These are phyloP conservation scores for Colletotrichum melonis DNA, from an alignment of 2,329 filamentous ascomycete genomes.

Conservation along the genomic window DNA sequence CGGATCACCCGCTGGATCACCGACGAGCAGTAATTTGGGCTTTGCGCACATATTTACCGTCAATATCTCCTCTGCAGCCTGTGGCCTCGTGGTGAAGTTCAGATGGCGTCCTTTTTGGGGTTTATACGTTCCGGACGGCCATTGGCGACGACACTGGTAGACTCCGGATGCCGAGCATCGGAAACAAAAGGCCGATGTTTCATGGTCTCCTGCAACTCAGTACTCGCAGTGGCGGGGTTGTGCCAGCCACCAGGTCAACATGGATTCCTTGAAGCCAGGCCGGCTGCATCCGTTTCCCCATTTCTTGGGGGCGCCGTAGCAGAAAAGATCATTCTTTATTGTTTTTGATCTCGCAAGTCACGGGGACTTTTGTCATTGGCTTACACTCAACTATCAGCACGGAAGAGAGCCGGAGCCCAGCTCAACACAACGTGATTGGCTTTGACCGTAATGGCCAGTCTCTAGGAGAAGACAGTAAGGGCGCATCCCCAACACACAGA, in stretches of 20 bases:
- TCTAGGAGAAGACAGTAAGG: not conserved
- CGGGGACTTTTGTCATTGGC: not conserved
- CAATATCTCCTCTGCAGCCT: not conserved
- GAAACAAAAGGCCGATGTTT: conserved; percentile 31
- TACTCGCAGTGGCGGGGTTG: conserved; percentile 4
- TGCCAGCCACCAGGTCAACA: not conserved
- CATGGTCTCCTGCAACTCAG: conserved; percentile 13
- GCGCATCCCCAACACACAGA: conserved; percentile 26
- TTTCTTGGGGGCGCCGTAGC: not conserved
- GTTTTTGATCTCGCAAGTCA: not conserved
- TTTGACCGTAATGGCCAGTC: not conserved
- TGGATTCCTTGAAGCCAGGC: not conserved
- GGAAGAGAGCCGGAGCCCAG: not conserved
- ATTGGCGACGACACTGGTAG: conserved; percentile 1
- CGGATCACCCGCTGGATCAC: not conserved
- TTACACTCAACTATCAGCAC: not conserved
- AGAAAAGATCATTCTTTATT: not conserved
- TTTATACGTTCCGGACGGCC: not conserved
- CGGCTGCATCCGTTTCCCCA: not conserved
- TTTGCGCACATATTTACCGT: not conserved
- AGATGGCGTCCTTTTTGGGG: conserved; percentile 27
- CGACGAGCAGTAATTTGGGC: not conserved
- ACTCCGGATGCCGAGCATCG: conserved; percentile 31
- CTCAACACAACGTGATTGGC: not conserved
- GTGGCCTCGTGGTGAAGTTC: conserved; percentile 11